Conservation (phyloP, 192 early-diverging fungal genomes). For the Coemansia sp. region DNA sequence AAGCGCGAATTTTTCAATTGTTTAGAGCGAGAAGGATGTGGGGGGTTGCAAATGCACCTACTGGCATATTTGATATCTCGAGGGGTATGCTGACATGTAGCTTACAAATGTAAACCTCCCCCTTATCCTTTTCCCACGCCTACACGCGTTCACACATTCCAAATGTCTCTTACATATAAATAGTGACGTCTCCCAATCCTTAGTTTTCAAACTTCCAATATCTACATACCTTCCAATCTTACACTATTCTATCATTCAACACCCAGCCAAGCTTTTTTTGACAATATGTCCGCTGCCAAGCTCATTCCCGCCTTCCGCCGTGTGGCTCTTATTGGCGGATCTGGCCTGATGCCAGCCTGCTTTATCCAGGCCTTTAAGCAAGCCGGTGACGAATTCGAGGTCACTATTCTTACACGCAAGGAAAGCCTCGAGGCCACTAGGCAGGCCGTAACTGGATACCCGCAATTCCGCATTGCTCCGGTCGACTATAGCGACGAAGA, state of each 20-base stretch:
- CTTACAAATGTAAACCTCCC: no score
- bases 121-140: no score
- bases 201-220: no score
- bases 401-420: conserved; percentile 9
- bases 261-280: not conserved
- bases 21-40: no score
- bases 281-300: not conserved
- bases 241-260: not conserved
- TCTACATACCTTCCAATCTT: not conserved
- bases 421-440: not conserved
- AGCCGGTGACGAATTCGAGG: not conserved
- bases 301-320: not conserved
- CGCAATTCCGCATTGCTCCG: not conserved
- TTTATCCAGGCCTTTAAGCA: conserved; percentile 5
- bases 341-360: not conserved
- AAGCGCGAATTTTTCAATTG: no score
- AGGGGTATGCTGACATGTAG: no score
- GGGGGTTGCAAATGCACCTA: no score
- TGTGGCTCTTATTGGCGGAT: not conserved
- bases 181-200: no score
- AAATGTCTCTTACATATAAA: no score
- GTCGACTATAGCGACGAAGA: not conserved
- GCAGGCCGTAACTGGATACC: not conserved
- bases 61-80: no score
- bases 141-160: no score